A percentile compares a stretch with the other conserved stretches of the same genome.
phyloP scores from a whole-genome alignment of 2,329 filamentous ascomycete genomes.

The Emmonsiellopsis sp. region DNA sequence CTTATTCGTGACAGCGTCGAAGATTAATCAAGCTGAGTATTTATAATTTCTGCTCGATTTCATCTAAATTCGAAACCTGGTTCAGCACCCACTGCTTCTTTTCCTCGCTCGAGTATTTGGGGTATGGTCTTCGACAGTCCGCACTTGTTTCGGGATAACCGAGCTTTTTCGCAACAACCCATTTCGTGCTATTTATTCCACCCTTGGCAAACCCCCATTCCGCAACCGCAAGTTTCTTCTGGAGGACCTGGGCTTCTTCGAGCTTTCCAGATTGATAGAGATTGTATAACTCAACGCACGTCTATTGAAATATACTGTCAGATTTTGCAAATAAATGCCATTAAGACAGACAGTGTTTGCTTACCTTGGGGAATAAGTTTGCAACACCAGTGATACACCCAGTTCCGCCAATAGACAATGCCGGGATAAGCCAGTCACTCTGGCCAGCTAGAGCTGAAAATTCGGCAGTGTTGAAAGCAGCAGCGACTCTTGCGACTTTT shows the following conservation, averaged over 20 bases:
- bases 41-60: not conserved
- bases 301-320: conserved; percentile 8
- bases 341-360: not conserved
- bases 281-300: conserved; percentile 43
- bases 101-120: conserved; percentile 37
- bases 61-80: not conserved
- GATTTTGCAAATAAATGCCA: not conserved
- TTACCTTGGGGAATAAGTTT: conserved; percentile 50
- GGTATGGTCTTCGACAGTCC: conserved; percentile 48
- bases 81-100: conserved; percentile 38
- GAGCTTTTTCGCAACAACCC: conserved; percentile 46
- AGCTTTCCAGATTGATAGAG: conserved; percentile 40
- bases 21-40: not conserved
- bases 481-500: conserved; percentile 33
- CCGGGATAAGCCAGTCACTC: conserved; percentile 44
- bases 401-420: conserved; percentile 48
- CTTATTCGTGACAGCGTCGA: not conserved
- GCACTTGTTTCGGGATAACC: conserved; percentile 43
- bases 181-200: conserved; percentile 54
- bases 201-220: conserved; percentile 51
- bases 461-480: conserved; percentile 25
- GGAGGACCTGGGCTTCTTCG: conserved; percentile 41
- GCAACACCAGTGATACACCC: conserved; percentile 56
- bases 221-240: conserved; percentile 43
- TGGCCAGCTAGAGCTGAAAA: conserved; percentile 36